Evolutionary conservation across 2,329 filamentous ascomycete species (phyloP).

Genomic region (Parastagonospora avenae): DNA sequence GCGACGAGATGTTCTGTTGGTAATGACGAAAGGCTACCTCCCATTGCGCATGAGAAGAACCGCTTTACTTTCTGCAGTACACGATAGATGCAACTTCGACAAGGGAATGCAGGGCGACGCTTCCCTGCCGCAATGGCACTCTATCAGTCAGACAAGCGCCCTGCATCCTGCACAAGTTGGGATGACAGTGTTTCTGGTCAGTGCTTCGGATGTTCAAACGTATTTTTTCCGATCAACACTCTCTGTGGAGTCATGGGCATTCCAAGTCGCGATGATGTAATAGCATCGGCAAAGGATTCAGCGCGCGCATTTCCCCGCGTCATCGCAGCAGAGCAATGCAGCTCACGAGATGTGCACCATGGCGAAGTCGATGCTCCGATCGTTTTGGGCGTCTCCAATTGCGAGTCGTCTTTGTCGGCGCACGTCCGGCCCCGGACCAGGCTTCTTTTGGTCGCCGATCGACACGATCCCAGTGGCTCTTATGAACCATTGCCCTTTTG

Average conservation of each 20-base stretch:
- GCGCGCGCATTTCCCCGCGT: conserved; percentile 20
- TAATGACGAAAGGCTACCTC: conserved; percentile 2
- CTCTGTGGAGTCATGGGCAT: conserved; percentile 3
- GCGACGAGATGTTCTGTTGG: not conserved
- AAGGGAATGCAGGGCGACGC: not conserved
- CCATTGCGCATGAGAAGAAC: conserved; percentile 3
- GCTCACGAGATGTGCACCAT: conserved; percentile 1
- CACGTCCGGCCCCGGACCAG: conserved; percentile 35
- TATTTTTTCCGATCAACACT: not conserved
- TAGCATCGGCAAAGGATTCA: not conserved
- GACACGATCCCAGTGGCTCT: conserved; percentile 18
- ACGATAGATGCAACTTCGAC: too few relatives aligned
- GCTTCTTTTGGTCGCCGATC: conserved; percentile 34
- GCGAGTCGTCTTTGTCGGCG: conserved; percentile 27
- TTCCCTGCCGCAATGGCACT: not conserved
- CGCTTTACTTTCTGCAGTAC: not conserved
- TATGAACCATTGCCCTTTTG: conserved; percentile 29
- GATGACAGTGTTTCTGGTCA: conserved; percentile 6
- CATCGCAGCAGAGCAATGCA: conserved; percentile 13
- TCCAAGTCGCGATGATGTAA: conserved; percentile 25
- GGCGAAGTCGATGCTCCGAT: not conserved
- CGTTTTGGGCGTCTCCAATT: conserved; percentile 9
- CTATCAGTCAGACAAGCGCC: not conserved
- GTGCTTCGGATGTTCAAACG: not conserved
- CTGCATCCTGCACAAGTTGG: conserved; percentile 6